A percentile compares a stretch with the other conserved stretches of the same genome.
phyloP scores from a whole-genome alignment of 2,329 filamentous ascomycete genomes.

The Cryphonectria radicalis region DNA sequence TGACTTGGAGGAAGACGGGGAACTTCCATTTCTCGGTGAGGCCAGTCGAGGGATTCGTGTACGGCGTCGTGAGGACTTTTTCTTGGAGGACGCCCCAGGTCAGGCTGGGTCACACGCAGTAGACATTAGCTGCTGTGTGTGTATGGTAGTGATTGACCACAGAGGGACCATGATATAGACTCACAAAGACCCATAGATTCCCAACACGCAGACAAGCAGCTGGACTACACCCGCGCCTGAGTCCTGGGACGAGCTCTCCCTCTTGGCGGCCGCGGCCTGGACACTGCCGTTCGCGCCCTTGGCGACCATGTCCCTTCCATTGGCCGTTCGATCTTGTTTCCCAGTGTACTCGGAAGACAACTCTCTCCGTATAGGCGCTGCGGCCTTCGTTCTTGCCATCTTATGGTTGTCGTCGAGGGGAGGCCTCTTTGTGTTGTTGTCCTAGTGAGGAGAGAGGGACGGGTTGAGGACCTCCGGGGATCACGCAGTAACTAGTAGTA shows the following conservation, averaged over 20 bases:
- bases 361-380: slow-evolving; percentile 65
- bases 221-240: slow-evolving; percentile 66
- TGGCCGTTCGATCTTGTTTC: slow-evolving; percentile 44
- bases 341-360: slow-evolving; percentile 69
- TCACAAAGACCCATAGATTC: slow-evolving; percentile 97
- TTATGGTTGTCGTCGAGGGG: neutral
- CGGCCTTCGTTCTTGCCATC: slow-evolving; percentile 77
- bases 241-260: slow-evolving; percentile 11
- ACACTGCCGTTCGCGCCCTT: slow-evolving; percentile 35
- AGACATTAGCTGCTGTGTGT: neutral
- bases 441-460: neutral
- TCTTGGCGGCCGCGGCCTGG: slow-evolving; percentile 30
- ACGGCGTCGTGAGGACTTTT: slow-evolving; percentile 90
- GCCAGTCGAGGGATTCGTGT: slow-evolving; percentile 62
- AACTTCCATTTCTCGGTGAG: slow-evolving; percentile 83
- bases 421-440: neutral
- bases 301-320: slow-evolving; percentile 41
- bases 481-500: neutral
- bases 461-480: neutral
- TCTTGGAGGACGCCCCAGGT: slow-evolving; percentile 98
- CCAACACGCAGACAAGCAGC: slow-evolving; percentile 83
- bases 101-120: slow-evolving; percentile 57
- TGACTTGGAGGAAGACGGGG: slow-evolving; percentile 93
- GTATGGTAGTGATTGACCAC: neutral
- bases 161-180: slow-evolving; percentile 34